Percentiles rank a stretch among this genome's conserved stretches.
Conservation (phyloP, 352 stramenopile species). For the Phytopythium boreale region DNA sequence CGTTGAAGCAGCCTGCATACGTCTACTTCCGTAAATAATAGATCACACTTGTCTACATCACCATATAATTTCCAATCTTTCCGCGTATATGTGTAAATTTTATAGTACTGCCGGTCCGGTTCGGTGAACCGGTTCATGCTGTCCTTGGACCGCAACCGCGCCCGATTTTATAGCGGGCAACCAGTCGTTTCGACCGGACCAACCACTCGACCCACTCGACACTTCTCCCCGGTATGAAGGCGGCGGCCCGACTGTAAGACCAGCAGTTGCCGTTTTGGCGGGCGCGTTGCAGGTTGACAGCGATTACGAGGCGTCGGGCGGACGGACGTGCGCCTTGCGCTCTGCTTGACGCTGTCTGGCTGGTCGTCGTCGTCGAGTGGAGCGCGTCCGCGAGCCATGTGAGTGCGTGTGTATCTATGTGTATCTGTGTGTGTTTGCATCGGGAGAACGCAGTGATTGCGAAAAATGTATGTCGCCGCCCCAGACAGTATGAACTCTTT, state of each 20-base stretch:
- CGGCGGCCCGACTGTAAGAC: background rate
- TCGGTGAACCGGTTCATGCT: background rate
- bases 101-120: background rate
- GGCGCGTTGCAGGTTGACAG: background rate
- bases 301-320: background rate
- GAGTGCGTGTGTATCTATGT: constrained; percentile 6
- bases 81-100: too few relatives aligned
- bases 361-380: background rate
- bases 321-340: background rate
- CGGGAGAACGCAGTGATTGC: constrained; percentile 83
- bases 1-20: background rate
- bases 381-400: background rate
- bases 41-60: background rate
- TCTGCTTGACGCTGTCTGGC: background rate
- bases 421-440: constrained; percentile 2
- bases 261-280: background rate
- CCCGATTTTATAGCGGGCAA: background rate
- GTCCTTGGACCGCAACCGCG: background rate
- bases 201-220: background rate
- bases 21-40: constrained; percentile 3
- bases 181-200: background rate
- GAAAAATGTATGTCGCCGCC: constrained; percentile 86
- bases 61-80: too few relatives aligned
- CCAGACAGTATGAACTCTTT: constrained; percentile 75
- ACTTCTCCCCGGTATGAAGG: background rate